These are phyloP conservation scores for Silene noctiflora DNA, from an alignment of 179 eudicot species.

Conservation along the genomic window DNA sequence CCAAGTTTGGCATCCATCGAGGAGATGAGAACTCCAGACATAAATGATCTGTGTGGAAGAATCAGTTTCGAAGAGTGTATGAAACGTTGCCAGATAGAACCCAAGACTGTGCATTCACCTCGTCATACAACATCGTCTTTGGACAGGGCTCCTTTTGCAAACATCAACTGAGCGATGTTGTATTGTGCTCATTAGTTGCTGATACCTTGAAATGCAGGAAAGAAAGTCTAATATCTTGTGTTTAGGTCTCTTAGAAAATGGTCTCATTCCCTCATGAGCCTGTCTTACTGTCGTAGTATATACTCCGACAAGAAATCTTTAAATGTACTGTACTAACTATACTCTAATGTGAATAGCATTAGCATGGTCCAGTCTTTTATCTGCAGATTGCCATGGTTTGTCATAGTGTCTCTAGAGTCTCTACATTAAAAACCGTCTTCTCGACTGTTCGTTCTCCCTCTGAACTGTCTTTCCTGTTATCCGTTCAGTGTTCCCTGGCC, in stretches of 20 bases:
- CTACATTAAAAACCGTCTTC: no score
- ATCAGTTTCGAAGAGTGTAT: neutral
- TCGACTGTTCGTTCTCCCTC: no score
- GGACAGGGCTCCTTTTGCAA: conserved; percentile 48
- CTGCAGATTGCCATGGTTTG: no score
- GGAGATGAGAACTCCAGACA: conserved; percentile 46
- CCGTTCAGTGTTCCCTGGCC: no score
- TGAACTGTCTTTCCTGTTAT: no score
- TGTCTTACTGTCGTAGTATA: neutral
- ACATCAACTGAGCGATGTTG: conserved; percentile 31
- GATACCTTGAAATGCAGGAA: neutral
- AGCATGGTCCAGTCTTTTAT: no score
- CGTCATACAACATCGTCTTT: conserved; percentile 1
- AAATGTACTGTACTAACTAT: neutral
- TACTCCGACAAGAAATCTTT: neutral
- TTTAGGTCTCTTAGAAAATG: neutral
- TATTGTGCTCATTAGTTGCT: neutral
- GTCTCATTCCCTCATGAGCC: conserved; percentile 20
- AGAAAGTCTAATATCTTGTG: neutral
- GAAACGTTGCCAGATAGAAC: conserved; percentile 3
- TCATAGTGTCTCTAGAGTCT: no score
- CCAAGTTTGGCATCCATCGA: conserved; percentile 71
- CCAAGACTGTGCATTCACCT: conserved; percentile 14
- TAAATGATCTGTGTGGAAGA: conserved; percentile 2
- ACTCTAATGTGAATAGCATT: no score